Conservation (phyloP, 768 basidiomycete genomes). For the Pholiota conissans region DNA sequence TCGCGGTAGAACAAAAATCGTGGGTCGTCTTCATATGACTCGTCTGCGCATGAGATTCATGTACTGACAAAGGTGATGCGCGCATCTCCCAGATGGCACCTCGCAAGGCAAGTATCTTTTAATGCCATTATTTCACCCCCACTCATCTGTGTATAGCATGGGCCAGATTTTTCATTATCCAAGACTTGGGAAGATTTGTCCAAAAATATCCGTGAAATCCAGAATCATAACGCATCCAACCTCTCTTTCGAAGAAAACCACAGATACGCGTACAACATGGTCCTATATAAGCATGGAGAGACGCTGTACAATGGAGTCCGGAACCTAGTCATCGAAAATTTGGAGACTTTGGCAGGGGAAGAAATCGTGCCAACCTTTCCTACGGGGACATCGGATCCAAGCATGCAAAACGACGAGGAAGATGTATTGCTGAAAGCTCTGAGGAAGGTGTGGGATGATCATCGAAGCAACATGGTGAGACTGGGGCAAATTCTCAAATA, state of each 20-base stretch:
- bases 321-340: constrained; percentile 76
- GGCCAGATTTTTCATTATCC: constrained; percentile 72
- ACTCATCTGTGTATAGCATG: constrained; percentile 49
- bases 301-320: constrained; percentile 86
- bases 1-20: constrained; percentile 45
- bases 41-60: constrained; percentile 1
- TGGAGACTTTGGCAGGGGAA: constrained; percentile 74
- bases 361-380: constrained; percentile 86
- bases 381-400: constrained; percentile 63
- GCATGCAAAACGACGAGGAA: constrained; percentile 79
- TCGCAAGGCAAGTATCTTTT: constrained; percentile 34
- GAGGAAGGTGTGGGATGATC: constrained; percentile 90
- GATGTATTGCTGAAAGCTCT: constrained; percentile 84
- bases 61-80: constrained; percentile 6
- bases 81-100: constrained; percentile 41
- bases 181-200: constrained; percentile 83
- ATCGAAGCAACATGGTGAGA: constrained; percentile 84
- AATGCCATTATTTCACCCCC: background rate
- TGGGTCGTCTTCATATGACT: constrained; percentile 28
- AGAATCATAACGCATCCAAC: constrained; percentile 87
- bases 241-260: constrained; percentile 83
- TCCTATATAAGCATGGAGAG: constrained; percentile 81
- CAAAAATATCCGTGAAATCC: constrained; percentile 89
- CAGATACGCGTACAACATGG: constrained; percentile 93
- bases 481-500: constrained; percentile 91